Base-by-base conservation (phyloP, 2,329 filamentous ascomycete genomes). In the Paradendryphiella salina region DNA sequence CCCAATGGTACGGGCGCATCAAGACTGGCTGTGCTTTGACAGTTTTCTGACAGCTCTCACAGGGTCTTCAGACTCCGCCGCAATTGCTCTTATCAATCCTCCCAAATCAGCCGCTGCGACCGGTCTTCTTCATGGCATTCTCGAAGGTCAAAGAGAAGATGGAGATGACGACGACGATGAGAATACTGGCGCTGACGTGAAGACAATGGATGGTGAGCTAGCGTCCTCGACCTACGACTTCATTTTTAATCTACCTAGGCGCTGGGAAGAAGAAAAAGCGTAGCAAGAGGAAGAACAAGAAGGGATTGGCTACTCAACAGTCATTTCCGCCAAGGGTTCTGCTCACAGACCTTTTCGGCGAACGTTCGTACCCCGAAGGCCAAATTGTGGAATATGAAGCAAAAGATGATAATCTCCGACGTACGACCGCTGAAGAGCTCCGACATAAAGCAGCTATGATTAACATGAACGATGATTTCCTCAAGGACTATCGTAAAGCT, bases 381-480 rank as follows among this genome's bases (percentile, higher is more conserved):
- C 82, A 93, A 72, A 85, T 90, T 67, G 82, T 86, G 52, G 85
- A 90, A 59, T 93, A 94, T 66, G 52, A 43, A 40, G 23, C 40
- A 71, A 74, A 78, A 47, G 79, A 90, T 65, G 88, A 91, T 53
- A 94, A 93, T 69, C 75, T 82, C 29, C 87, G 85, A 69, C 85
- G 90, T 52, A 93, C 87, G 3, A 94, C 89, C 7, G 84, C 80
- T 67, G 89, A 92, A 73, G 90, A 95, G 76, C 87, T 91, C 75
- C 84, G 89, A 35, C 85, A 93, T 67, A 77, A 92, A 15, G 60
- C 67, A 10, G 67, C 67, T n/a, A 32, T 69, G 36, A 85, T 90
- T 67, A 86, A 87, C 62, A 84, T 90, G 77, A 85, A 90, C 67
- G 84, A 82, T 59, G 85, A 89, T 44, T 92, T 89, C 74, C 74